These are phyloP conservation scores for Gamarada debralockiae DNA, from an alignment of 495 filamentous ascomycete species.

Conservation along the genomic window DNA sequence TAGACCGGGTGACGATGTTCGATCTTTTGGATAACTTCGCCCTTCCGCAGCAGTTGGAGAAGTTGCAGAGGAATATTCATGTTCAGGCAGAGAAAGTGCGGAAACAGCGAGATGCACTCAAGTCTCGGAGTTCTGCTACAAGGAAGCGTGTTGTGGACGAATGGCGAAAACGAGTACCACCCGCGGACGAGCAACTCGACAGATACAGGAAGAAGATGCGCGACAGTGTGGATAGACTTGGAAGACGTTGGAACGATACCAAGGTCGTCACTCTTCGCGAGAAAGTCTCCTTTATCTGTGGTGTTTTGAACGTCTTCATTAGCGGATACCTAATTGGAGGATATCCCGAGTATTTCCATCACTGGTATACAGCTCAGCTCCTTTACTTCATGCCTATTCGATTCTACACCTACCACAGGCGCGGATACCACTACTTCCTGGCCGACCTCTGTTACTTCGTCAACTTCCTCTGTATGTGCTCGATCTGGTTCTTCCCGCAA, in stretches of 20 bases:
- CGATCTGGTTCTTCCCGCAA: conserved; percentile 84
- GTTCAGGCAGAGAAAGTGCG: conserved; percentile 83
- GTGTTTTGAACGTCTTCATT: conserved; percentile 94
- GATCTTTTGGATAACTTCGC: conserved; percentile 94
- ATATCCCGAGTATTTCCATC: conserved; percentile 79
- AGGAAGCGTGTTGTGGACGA: conserved; percentile 77
- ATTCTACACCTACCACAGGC: conserved; percentile 82
- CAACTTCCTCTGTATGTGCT: conserved; percentile 79
- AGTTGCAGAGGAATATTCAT: conserved; percentile 72
- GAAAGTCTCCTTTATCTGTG: conserved; percentile 93
- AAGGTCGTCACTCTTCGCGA: conserved; percentile 84
- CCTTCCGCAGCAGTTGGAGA: conserved; percentile 82
- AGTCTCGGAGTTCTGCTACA: conserved; percentile 18
- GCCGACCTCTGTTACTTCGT: conserved; percentile 98
- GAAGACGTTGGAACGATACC: conserved; percentile 81
- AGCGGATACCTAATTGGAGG: conserved; percentile 91
- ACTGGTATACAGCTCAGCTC: conserved; percentile 86
- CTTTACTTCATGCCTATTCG: conserved; percentile 96
- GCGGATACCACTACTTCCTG: conserved; percentile 94
- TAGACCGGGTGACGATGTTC: conserved; percentile 89
- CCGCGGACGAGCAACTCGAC: conserved; percentile 87
- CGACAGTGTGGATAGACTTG: conserved; percentile 79
- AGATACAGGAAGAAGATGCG: conserved; percentile 87
- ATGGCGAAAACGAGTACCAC: conserved; percentile 76
- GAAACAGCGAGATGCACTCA: conserved; percentile 63